These are phyloP conservation scores for Alternaria atra DNA, from an alignment of 2,329 filamentous ascomycete species.

Conservation along the genomic window DNA sequence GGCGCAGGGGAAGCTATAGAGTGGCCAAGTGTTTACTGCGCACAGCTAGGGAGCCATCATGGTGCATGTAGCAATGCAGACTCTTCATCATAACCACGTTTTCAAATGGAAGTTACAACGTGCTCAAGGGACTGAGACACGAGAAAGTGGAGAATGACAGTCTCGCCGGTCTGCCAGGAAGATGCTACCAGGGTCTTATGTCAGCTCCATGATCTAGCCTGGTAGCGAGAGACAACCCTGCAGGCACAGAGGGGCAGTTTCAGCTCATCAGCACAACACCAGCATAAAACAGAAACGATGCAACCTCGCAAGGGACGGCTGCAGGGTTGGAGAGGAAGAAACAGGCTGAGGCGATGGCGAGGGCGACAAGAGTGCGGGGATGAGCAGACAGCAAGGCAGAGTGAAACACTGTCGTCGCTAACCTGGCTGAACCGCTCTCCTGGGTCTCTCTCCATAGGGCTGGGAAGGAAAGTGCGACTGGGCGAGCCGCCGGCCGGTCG, in stretches of 20 bases:
- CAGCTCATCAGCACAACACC: constrained; percentile 11
- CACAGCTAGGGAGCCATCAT: constrained; percentile 2
- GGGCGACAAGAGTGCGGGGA: constrained; percentile 31
- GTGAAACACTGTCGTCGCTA: constrained; percentile 35
- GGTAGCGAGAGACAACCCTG: constrained; percentile 11
- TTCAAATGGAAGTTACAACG: neutral
- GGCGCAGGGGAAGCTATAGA: constrained; percentile 3
- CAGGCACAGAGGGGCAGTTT: constrained; percentile 10
- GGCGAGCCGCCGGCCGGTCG: constrained; percentile 14
- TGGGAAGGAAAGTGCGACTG: constrained; percentile 24
- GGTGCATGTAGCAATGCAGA: neutral
- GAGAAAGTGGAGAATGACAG: neutral
- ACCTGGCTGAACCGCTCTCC: constrained; percentile 32
- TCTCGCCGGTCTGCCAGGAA: neutral
- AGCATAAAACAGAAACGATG: constrained; percentile 13
- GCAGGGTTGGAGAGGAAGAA: constrained; percentile 14
- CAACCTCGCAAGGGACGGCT: constrained; percentile 18
- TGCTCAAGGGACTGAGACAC: constrained; percentile 1
- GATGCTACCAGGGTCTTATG: neutral
- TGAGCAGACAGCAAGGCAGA: constrained; percentile 20
- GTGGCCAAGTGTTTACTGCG: constrained; percentile 7
- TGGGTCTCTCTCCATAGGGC: constrained; percentile 26
- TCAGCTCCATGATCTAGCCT: neutral
- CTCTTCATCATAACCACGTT: neutral
- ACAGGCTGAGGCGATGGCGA: constrained; percentile 18